Conservation (phyloP, 805 yeast genomes). For the Yarrowia keelungensis region DNA sequence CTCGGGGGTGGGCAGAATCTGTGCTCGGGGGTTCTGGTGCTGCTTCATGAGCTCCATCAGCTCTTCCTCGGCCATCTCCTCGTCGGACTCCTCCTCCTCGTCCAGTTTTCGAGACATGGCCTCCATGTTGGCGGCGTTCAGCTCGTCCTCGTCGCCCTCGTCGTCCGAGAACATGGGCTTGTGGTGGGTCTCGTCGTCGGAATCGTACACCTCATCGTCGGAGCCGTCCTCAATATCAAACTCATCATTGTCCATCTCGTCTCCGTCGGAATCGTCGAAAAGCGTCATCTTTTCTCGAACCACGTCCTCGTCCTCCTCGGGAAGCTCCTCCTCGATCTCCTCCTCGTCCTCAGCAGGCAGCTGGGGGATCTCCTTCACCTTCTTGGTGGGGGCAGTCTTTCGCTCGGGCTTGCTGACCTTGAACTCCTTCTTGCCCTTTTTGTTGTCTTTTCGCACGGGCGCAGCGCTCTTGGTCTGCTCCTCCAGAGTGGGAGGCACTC, state of each 20-base stretch:
- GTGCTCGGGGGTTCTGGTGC: constrained; percentile 50
- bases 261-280: constrained; percentile 59
- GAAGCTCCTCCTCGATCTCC: constrained; percentile 38
- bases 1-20: constrained; percentile 74
- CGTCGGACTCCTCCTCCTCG: constrained; percentile 42
- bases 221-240: constrained; percentile 45
- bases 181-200: constrained; percentile 61
- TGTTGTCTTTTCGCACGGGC: constrained; percentile 38
- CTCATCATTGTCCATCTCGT: constrained; percentile 58
- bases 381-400: constrained; percentile 42
- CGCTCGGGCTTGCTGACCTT: constrained; percentile 36
- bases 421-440: constrained; percentile 13
- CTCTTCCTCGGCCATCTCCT: constrained; percentile 42
- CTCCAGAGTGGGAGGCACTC: constrained; percentile 86
- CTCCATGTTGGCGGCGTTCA: constrained; percentile 45
- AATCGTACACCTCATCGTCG: constrained; percentile 54
- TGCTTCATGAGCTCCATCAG: constrained; percentile 39
- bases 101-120: constrained; percentile 42
- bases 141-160: constrained; percentile 66
- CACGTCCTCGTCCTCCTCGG: constrained; percentile 63
- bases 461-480: constrained; percentile 51
- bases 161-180: constrained; percentile 84
- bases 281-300: constrained; percentile 69
- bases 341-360: constrained; percentile 26
- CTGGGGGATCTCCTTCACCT: constrained; percentile 39